Base-by-base conservation (phyloP, 169 alveolate genomes). In the Plasmodium ovale region DNA sequence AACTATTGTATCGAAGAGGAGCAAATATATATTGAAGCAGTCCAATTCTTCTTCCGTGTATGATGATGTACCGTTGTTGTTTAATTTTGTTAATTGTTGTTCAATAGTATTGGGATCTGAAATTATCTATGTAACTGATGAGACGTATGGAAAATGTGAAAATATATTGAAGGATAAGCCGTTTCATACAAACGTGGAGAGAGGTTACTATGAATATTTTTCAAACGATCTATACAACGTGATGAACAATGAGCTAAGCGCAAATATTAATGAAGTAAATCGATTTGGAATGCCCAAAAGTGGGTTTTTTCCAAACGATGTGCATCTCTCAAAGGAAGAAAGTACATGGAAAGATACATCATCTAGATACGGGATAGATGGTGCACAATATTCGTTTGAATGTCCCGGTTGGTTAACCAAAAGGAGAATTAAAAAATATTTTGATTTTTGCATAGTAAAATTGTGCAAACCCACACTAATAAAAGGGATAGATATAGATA, bases 401-500 rank as follows among this genome's bases (percentile, higher is more conserved):
- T 85, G 91, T 31, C 87, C 87, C 4, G 94, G 94, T n/a, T 91
- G 94, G 94, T 54, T 77, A 51, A 87, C 94, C 23, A 91, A 92
- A 69, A 87, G 94, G 21, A 85, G 94, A 49, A 70, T 91, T 49
- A 87, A 65, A 29, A 91, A 91, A 69, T 74, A 87, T 59, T 92
- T 87, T 58, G 94, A 91, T 51, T 91, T 85, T 37, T 87, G 93
- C 37, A 42, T 91, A 25, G 79, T 91, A 16, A 73, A 87, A 65
- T 67, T 91, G 19, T 73, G 93, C 29, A 64, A 77, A 16, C 92
- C 93, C 10, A 87, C 92, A n/a, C 53, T 74, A 51, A 84, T 91
- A 27, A 67, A 84, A 60, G 94, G 94, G 1, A 73, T 91, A 19
- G 93, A 87, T 54, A 72, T 91, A 9, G 91, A 70, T 72, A 91